These are phyloP conservation scores for Silene uniflora DNA, from an alignment of 148 eudicot species.

Conservation along the genomic window DNA sequence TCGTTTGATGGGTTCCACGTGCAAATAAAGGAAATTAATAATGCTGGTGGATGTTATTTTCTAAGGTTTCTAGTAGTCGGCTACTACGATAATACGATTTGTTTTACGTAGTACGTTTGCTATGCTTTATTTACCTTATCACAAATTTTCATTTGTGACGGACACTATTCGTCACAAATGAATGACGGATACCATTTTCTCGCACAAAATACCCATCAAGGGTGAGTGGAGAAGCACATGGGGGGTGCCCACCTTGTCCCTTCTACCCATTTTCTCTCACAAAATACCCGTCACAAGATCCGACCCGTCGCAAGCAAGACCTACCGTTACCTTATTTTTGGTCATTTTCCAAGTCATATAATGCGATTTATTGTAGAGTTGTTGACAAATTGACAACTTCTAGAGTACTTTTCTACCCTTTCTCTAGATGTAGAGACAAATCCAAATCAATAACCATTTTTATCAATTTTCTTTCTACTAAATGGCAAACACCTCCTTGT, in stretches of 20 bases:
- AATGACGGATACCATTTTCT: too few relatives aligned
- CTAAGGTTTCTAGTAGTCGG: too few relatives aligned
- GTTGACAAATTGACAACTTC: background rate
- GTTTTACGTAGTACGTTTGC: background rate
- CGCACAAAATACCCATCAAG: too few relatives aligned
- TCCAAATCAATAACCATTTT: background rate
- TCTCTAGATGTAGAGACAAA: background rate
- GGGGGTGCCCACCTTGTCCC: too few relatives aligned
- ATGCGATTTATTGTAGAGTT: background rate
- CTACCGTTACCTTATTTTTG: background rate
- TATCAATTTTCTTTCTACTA: background rate
- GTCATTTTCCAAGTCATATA: background rate
- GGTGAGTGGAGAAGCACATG: too few relatives aligned
- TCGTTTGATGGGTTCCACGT: conserved; percentile 2
- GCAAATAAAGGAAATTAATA: background rate
- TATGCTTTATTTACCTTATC: background rate
- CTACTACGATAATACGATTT: background rate
- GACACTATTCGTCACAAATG: too few relatives aligned
- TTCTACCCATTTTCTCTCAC: too few relatives aligned
- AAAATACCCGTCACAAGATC: too few relatives aligned
- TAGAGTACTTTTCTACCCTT: background rate
- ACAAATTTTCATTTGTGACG: too few relatives aligned
- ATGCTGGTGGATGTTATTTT: background rate
- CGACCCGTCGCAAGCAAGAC: too few relatives aligned
- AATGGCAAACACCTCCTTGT: background rate